Percentiles rank a stretch among this genome's conserved stretches.
phyloP scores from a whole-genome alignment of 352 stramenopile genomes.

The Achlya hypogyna region DNA sequence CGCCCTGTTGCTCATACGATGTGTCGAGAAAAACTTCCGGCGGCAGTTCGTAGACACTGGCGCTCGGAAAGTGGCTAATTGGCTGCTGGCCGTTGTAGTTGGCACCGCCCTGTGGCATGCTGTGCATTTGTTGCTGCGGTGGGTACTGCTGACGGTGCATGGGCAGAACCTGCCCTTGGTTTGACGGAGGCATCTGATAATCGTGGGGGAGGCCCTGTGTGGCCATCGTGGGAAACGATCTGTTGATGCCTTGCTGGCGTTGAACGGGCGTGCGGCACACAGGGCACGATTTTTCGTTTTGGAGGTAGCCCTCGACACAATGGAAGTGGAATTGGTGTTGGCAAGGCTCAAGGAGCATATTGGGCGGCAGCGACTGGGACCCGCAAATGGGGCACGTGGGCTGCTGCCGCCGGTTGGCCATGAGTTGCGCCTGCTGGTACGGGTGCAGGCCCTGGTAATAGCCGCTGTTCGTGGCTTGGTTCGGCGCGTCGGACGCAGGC shows the following conservation, averaged over 20 bases:
- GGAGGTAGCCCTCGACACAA: slow-evolving; percentile 61
- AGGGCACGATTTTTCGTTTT: slow-evolving; percentile 70
- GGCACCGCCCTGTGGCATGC: not conserved
- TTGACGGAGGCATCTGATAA: not conserved
- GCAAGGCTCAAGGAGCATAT: slow-evolving; percentile 52
- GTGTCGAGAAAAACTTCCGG: slow-evolving; percentile 18
- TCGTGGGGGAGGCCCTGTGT: not conserved
- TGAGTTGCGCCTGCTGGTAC: not conserved
- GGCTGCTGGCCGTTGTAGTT: not conserved
- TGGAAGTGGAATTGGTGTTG: slow-evolving; percentile 70
- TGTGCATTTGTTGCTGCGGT: not conserved
- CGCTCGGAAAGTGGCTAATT: slow-evolving; percentile 5
- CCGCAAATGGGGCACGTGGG: slow-evolving; percentile 5
- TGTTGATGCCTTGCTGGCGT: slow-evolving; percentile 29
- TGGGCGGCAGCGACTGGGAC: slow-evolving; percentile 15
- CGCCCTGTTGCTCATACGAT: slow-evolving; percentile 9
- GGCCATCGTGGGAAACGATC: slow-evolving; percentile 24
- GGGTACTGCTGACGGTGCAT: not conserved
- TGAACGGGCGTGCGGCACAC: slow-evolving; percentile 67
- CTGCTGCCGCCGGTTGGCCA: not conserved
- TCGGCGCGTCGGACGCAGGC: not conserved
- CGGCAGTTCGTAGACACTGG: slow-evolving; percentile 17
- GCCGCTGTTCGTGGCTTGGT: not conserved
- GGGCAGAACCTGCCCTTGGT: not conserved
- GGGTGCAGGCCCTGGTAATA: slow-evolving; percentile 1